Base-by-base conservation (phyloP, 2,329 filamentous ascomycete genomes). In the Aspergillus sp. region DNA sequence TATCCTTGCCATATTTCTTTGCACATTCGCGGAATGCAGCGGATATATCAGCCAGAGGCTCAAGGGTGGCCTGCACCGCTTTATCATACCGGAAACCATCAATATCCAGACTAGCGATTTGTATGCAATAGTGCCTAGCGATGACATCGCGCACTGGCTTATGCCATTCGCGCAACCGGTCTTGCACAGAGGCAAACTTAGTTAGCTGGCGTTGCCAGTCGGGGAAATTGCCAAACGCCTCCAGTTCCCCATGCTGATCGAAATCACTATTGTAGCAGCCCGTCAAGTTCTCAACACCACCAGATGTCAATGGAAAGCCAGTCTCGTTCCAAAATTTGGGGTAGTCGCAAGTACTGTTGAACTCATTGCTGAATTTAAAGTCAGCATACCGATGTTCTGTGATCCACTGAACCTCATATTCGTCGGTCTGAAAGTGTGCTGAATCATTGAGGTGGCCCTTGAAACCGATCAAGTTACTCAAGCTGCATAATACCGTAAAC, bases 11-110 rank as follows among this genome's bases (percentile, higher is more conserved):
- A 38, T 82, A 73, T 17, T 72, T 68, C 6, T 72, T 69, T 11
- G 85, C 85, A 67, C 85, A 88, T 39, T 80, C 73, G 34, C 85
- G 78, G 65, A 86, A 81, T 7, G 79, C 77, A 20, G 77, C 72
- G 18, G 83, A 84, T 67, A 84, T 87, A 44, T 83, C 79, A 5
- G 79, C 84, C 57, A 85, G 77, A 1, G 84, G 80, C 65, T 88
- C 86, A 6, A 87, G 79, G 0, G 85, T 87, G 12, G 84, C 80
- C 64, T 87, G 85, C n/a, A 84, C 82, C 2, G 84, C 86, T 70
- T 89, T 89, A 72, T 89, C 86, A 70, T 86, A 85, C 54, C 86
- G 82, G 66, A 85, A 87, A 0, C 85, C 86, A 65, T 89, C 86
- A 55, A 89, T 82, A 64, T 88, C 86, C 15, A 89, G 75, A 60